Conservation (phyloP, 2,329 filamentous ascomycete genomes). For the Arthrobotrys musiformis region DNA sequence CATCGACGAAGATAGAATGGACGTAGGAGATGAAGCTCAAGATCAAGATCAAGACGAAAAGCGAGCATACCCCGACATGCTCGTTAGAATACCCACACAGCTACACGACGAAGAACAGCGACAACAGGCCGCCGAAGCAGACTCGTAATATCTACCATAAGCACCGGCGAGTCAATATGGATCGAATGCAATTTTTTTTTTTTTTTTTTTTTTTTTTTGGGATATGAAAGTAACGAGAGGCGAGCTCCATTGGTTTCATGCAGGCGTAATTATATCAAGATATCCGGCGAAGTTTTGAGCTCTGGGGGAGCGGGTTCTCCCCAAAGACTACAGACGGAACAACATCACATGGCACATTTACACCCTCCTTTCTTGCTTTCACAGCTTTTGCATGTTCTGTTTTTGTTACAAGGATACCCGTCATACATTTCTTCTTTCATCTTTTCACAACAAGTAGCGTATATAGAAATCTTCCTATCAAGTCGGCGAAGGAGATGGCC, state of each 20-base stretch:
- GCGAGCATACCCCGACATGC: slow-evolving; percentile 73
- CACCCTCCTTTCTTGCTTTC: background rate
- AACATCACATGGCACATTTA: background rate
- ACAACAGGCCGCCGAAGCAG: slow-evolving; percentile 24
- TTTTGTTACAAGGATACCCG: slow-evolving; percentile 4
- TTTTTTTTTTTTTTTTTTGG: too few species aligned
- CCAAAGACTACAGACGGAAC: background rate
- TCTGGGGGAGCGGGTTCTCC: too few species aligned
- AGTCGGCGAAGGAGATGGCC: too few species aligned
- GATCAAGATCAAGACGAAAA: slow-evolving; percentile 57
- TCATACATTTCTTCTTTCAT: too few species aligned
- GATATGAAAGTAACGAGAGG: too few species aligned
- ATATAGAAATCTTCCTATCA: too few species aligned
- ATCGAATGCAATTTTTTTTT: too few species aligned
- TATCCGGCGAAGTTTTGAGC: too few species aligned
- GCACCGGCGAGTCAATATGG: too few species aligned
- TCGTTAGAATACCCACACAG: slow-evolving; percentile 77
- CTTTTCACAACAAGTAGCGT: background rate
- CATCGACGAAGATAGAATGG: slow-evolving; percentile 61
- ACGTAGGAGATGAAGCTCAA: slow-evolving; percentile 64
- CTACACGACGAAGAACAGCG: slow-evolving; percentile 47
- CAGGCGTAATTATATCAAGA: too few species aligned
- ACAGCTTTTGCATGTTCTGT: background rate
- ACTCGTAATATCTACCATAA: background rate
- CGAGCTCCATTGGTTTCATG: too few species aligned